Conservation (phyloP, 139 green algal species). For the Microglena sp. region DNA sequence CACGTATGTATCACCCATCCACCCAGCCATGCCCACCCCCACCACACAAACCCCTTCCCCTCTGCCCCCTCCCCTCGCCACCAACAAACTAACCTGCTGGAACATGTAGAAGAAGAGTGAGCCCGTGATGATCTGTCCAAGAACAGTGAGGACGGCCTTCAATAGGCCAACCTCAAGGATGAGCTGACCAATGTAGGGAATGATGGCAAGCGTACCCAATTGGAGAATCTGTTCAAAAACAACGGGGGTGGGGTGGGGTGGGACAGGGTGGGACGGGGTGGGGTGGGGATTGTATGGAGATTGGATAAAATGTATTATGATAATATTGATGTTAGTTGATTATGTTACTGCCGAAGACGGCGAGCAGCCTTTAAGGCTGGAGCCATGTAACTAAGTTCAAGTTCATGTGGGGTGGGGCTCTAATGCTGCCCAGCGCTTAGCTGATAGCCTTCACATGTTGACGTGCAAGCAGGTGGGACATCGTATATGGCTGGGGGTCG, state of each 20-base stretch:
- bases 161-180: constrained; percentile 34
- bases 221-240: constrained; percentile 25
- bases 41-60: too few relatives aligned
- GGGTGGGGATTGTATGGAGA: not conserved
- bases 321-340: not conserved
- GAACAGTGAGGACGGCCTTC: constrained; percentile 16
- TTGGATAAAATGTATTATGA: too few relatives aligned
- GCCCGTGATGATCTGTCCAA: constrained; percentile 29
- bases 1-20: too few relatives aligned
- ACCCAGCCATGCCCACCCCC: too few relatives aligned
- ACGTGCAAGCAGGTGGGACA: too few relatives aligned
- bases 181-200: constrained; percentile 37
- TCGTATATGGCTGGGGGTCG: too few relatives aligned
- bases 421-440: too few relatives aligned
- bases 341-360: too few relatives aligned
- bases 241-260: not conserved
- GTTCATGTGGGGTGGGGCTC: not conserved
- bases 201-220: constrained; percentile 34
- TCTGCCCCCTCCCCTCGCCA: too few relatives aligned
- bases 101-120: constrained; percentile 46
- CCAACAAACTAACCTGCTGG: constrained; percentile 23
- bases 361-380: too few relatives aligned
- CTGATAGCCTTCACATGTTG: too few relatives aligned
- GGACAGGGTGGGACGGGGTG: not conserved
- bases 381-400: too few relatives aligned